Conservation (phyloP, 2,329 filamentous ascomycete genomes). For the Aspergillus piperis region DNA sequence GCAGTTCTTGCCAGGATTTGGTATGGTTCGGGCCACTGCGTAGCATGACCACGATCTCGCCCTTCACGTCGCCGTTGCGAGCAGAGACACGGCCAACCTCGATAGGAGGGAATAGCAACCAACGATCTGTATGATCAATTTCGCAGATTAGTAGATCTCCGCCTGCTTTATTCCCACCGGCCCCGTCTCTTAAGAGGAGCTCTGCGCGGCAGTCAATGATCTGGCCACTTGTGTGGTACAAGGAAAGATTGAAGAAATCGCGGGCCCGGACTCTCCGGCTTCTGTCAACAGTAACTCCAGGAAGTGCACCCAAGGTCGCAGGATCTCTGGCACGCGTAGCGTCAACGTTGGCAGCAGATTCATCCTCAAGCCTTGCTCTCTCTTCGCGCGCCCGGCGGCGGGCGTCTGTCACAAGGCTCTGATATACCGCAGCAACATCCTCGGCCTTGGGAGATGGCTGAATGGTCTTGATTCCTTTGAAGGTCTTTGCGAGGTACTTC, state of each 20-base stretch:
- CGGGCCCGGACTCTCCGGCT: conserved; percentile 81
- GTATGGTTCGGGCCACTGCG: conserved; percentile 65
- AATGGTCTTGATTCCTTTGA: conserved; percentile 61
- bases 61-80: conserved; percentile 69
- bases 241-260: conserved; percentile 82
- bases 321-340: conserved; percentile 77
- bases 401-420: conserved; percentile 73
- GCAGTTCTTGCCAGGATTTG: conserved; percentile 77
- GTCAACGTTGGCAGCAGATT: conserved; percentile 83
- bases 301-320: conserved; percentile 70
- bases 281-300: conserved; percentile 71
- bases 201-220: conserved; percentile 87
- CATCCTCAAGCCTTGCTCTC: conserved; percentile 73
- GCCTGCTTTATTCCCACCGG: conserved; percentile 63
- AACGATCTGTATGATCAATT: conserved; percentile 73
- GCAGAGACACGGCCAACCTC: conserved; percentile 72
- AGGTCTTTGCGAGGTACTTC: conserved; percentile 82
- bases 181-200: conserved; percentile 79
- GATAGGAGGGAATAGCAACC: conserved; percentile 92
- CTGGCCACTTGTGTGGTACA: conserved; percentile 87
- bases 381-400: conserved; percentile 74
- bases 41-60: conserved; percentile 84
- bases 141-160: conserved; percentile 94
- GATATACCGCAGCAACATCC: conserved; percentile 63
- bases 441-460: conserved; percentile 55